These are phyloP conservation scores for Perkinsus marinus DNA, from an alignment of 169 alveolate species.

Conservation along the genomic window DNA sequence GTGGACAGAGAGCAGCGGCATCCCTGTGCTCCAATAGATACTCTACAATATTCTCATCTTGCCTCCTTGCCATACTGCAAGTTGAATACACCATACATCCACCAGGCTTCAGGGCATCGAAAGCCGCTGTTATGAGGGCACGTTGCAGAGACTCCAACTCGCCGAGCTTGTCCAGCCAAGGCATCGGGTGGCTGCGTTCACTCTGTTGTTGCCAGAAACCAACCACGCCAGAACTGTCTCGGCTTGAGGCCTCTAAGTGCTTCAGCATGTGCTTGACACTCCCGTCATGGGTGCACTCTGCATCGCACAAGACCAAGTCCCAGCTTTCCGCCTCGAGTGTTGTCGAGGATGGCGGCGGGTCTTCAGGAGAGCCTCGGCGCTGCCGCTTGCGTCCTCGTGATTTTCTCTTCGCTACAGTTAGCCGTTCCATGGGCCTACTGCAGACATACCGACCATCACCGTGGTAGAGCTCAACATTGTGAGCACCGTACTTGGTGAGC, in stretches of 20 bases:
- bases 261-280: not conserved
- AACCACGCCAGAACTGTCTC: not conserved
- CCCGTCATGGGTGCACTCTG: slow-evolving; percentile 8
- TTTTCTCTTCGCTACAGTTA: not conserved
- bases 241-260: not conserved
- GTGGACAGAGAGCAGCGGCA: not conserved
- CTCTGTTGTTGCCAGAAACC: not conserved
- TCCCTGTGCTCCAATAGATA: not conserved
- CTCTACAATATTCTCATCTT: not conserved
- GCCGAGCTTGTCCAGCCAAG: not conserved
- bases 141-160: not conserved
- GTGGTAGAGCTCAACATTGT: not conserved
- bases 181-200: not conserved
- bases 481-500: not conserved
- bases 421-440: not conserved
- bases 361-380: not conserved
- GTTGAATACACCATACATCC: not conserved
- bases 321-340: not conserved
- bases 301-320: not conserved
- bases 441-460: not conserved
- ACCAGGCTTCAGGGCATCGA: not conserved
- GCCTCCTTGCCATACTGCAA: not conserved
- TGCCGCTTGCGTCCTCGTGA: not conserved
- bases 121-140: not conserved
- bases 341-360: not conserved